A percentile compares a stretch with the other conserved stretches of the same genome.
Evolutionary conservation across 495 filamentous ascomycete genomes (phyloP).

Genomic region (Neurospora sp.): DNA sequence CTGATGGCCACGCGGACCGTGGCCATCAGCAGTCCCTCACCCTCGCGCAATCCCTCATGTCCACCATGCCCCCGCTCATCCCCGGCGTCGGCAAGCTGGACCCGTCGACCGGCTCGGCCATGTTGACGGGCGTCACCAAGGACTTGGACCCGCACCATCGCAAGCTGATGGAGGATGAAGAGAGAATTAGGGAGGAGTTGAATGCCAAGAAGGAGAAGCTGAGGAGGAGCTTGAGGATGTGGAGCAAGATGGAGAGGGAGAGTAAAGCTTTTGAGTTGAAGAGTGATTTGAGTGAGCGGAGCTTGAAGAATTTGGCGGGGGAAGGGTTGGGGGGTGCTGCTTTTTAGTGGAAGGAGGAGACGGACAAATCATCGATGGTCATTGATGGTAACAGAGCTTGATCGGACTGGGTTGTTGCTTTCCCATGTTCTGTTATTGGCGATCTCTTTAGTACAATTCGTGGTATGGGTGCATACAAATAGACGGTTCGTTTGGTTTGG

Average conservation of each 20-base stretch:
- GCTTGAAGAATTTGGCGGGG: constrained; percentile 33
- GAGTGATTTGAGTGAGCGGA: constrained; percentile 33
- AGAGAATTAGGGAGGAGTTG: constrained; percentile 33
- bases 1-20: constrained; percentile 12
- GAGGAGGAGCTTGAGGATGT: constrained; percentile 28
- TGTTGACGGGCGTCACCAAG: constrained; percentile 25
- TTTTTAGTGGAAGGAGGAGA: constrained; percentile 16
- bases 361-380: too few species aligned
- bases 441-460: too few species aligned
- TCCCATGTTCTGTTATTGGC: too few species aligned
- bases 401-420: too few species aligned
- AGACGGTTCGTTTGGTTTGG: too few species aligned
- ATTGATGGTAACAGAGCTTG: too few species aligned
- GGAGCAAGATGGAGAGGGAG: constrained; percentile 36
- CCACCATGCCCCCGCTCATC: constrained; percentile 30
- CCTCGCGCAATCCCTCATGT: constrained; percentile 30
- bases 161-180: constrained; percentile 35
- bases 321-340: constrained; percentile 32
- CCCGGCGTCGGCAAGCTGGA: constrained; percentile 34
- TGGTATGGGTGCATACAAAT: too few species aligned
- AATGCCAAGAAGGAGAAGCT: constrained; percentile 35
- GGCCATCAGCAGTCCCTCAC: constrained; percentile 9
- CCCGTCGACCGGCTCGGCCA: constrained; percentile 11
- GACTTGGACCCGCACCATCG: constrained; percentile 29
- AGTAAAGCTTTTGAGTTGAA: constrained; percentile 32